These are phyloP conservation scores for Choiromyces venosus DNA, from an alignment of 495 filamentous ascomycete species.

Conservation along the genomic window DNA sequence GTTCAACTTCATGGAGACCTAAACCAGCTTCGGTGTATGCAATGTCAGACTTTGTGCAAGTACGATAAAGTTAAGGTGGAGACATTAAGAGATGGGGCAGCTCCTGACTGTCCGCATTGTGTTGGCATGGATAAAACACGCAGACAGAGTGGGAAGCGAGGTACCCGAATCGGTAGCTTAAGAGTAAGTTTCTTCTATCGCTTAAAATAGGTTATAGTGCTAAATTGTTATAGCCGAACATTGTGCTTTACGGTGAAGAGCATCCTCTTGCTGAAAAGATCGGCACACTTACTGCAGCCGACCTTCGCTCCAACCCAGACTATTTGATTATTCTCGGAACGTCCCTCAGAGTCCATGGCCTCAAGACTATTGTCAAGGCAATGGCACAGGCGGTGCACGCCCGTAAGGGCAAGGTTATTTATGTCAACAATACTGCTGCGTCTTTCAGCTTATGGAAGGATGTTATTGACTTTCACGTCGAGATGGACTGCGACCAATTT, in stretches of 20 bases:
- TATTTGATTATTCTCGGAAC: conserved; percentile 63
- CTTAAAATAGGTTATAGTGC: conserved; percentile 4
- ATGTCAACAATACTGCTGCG: conserved; percentile 64
- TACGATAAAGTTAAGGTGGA: conserved; percentile 53
- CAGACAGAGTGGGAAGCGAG: conserved; percentile 57
- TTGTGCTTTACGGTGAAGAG: conserved; percentile 66
- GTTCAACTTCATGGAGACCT: conserved; percentile 64
- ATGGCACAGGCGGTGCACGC: conserved; percentile 66
- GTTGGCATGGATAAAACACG: conserved; percentile 52
- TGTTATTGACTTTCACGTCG: conserved; percentile 62
- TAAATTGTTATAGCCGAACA: conserved; percentile 54
- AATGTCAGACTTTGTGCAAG: conserved; percentile 54
- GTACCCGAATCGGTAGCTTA: conserved; percentile 55
- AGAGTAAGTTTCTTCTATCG: conserved; percentile 19
- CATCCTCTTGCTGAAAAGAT: conserved; percentile 62
- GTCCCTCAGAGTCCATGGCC: conserved; percentile 61
- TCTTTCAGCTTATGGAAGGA: conserved; percentile 63
- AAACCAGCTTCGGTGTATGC: conserved; percentile 55
- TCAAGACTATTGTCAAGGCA: conserved; percentile 61
- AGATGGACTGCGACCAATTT: conserved; percentile 70
- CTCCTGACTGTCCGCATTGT: conserved; percentile 61
- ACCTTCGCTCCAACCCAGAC: conserved; percentile 57
- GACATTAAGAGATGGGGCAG: conserved; percentile 50
- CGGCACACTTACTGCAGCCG: conserved; percentile 57
- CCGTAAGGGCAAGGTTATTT: conserved; percentile 58